phyloP scores from a whole-genome alignment of 352 stramenopile genomes.

The Phytophthora cryptogea region DNA sequence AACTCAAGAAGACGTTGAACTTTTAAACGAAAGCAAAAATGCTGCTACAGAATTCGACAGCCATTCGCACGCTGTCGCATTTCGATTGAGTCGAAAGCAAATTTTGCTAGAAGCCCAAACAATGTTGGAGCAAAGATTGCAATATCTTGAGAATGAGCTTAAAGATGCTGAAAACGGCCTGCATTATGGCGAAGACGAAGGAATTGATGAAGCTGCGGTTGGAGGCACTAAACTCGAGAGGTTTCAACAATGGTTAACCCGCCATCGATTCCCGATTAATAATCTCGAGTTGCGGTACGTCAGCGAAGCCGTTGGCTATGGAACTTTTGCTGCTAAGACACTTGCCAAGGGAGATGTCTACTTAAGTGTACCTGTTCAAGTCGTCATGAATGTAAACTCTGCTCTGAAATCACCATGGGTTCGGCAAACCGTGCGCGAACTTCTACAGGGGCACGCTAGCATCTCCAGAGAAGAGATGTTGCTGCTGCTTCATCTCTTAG shows the following conservation, averaged over 20 bases:
- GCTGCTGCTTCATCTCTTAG: slow-evolving; percentile 80
- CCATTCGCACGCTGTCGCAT: slow-evolving; percentile 38
- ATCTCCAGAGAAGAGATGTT: slow-evolving; percentile 39
- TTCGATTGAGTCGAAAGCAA: slow-evolving; percentile 58
- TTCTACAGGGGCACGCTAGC: slow-evolving; percentile 31
- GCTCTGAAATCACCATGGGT: slow-evolving; percentile 57
- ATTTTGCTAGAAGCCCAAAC: slow-evolving; percentile 41
- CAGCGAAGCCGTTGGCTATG: slow-evolving; percentile 57
- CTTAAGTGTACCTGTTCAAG: slow-evolving; percentile 66
- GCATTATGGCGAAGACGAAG: neutral
- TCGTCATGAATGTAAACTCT: slow-evolving; percentile 75
- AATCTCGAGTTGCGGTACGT: slow-evolving; percentile 64
- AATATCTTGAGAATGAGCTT: neutral
- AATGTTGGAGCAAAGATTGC: slow-evolving; percentile 16
- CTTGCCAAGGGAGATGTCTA: slow-evolving; percentile 73
- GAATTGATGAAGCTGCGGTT: neutral
- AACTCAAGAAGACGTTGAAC: slow-evolving; percentile 34
- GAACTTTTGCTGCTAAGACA: slow-evolving; percentile 60
- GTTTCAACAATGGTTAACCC: slow-evolving; percentile 57
- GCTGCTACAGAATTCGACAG: neutral
- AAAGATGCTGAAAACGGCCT: neutral
- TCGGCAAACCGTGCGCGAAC: slow-evolving; percentile 25
- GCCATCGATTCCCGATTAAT: slow-evolving; percentile 46
- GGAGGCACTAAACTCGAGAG: slow-evolving; percentile 19
- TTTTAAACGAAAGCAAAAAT: slow-evolving; percentile 4